phyloP scores from a whole-genome alignment of 306 rosid genomes.

The Glycine latifolia region DNA sequence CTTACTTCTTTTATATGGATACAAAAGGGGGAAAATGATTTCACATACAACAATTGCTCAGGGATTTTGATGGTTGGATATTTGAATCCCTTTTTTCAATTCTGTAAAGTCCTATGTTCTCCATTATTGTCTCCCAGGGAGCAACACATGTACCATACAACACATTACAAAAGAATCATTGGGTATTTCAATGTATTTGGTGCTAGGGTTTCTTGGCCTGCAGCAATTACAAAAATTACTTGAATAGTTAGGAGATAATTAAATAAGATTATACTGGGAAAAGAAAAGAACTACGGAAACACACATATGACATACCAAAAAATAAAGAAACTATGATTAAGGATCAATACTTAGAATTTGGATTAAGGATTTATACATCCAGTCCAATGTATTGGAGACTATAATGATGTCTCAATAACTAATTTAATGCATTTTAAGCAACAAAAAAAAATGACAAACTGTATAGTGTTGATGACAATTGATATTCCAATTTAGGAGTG shows the following conservation, averaged over 20 bases:
- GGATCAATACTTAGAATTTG: not conserved
- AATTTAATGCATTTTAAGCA: not conserved
- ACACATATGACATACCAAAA: not conserved
- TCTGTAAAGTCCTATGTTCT: conserved; percentile 37
- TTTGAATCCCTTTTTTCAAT: conserved; percentile 41
- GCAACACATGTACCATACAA: not conserved
- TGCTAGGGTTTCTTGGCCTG: conserved; percentile 84
- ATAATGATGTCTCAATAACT: not conserved
- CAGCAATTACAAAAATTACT: conserved; percentile 43
- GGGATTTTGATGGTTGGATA: conserved; percentile 38
- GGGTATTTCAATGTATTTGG: conserved; percentile 11
- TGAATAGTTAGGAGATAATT: conserved; percentile 11
- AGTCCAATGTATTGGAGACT: not conserved
- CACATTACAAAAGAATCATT: not conserved
- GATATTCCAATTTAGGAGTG: not conserved
- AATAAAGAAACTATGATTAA: not conserved
- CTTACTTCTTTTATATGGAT: conserved; percentile 44
- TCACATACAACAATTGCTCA: conserved; percentile 52
- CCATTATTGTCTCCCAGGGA: conserved; percentile 31
- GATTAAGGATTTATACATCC: not conserved
- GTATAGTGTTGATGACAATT: not conserved
- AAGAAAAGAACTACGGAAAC: not conserved
- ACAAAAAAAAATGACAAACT: not conserved
- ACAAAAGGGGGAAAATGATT: conserved; percentile 46
- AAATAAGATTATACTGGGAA: not conserved